A percentile compares a stretch with the other conserved stretches of the same genome.
These are phyloP conservation scores for Gracilaria gracilis DNA, from an alignment of 23 red algal species.

Conservation along the genomic window DNA sequence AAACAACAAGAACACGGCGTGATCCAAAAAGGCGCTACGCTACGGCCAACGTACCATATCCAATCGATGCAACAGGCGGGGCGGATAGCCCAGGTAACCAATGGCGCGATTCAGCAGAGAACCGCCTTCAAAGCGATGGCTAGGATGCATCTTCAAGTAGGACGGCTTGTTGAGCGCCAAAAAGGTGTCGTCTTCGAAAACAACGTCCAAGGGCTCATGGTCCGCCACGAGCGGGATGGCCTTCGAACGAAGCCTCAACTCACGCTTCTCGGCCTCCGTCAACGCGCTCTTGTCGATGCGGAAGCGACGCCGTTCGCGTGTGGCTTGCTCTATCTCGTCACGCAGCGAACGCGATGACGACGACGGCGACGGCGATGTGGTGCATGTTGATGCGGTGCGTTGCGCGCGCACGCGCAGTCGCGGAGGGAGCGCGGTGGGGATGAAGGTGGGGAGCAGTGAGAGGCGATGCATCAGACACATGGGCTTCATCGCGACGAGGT, in stretches of 20 bases:
- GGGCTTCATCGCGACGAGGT: not conserved
- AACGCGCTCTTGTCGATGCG: constrained; percentile 55
- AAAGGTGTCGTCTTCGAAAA: constrained; percentile 79
- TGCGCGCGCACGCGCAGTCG: not conserved
- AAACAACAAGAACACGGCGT: not conserved
- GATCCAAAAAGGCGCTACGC: no score
- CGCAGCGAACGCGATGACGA: not conserved
- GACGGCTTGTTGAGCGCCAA: constrained; percentile 78
- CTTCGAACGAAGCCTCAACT: constrained; percentile 64
- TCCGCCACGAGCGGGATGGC: constrained; percentile 79
- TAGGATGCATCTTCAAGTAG: constrained; percentile 81
- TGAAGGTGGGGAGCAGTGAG: not conserved
- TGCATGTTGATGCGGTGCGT: not conserved
- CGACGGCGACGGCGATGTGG: not conserved
- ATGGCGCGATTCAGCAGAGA: constrained; percentile 70
- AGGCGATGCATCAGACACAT: not conserved
- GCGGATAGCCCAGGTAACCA: constrained; percentile 54
- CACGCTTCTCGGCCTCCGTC: constrained; percentile 51
- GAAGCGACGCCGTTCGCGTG: constrained; percentile 32
- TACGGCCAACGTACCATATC: constrained; percentile 67
- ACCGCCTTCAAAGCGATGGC: constrained; percentile 77
- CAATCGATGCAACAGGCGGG: constrained; percentile 57
- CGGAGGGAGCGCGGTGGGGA: not conserved
- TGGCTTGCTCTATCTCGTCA: constrained; percentile 46
- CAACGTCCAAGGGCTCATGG: constrained; percentile 68